Percentiles rank a stretch among this genome's conserved stretches.
Evolutionary conservation across 108 stramenopile species (phyloP).

Genomic region (Cyclotella kingstonii): DNA sequence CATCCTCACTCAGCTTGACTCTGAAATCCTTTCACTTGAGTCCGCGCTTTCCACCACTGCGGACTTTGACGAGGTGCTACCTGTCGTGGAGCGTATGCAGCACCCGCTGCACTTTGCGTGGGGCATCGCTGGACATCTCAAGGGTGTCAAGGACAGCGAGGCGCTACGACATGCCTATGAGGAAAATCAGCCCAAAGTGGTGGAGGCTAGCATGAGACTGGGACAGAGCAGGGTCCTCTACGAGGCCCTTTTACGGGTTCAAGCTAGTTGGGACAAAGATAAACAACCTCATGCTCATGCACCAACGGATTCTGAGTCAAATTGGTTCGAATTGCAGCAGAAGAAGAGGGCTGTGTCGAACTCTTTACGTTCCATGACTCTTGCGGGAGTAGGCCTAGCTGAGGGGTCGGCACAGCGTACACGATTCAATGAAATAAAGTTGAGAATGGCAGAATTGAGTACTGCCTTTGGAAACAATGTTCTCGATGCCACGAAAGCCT

Average conservation of each 20-base stretch:
- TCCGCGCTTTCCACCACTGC: constrained; percentile 22
- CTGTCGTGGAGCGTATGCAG: constrained; percentile 78
- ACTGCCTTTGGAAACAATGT: constrained; percentile 96
- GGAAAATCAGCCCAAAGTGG: constrained; percentile 90
- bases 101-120: constrained; percentile 81
- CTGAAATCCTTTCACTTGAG: constrained; percentile 74
- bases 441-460: constrained; percentile 80
- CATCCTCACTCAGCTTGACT: constrained; percentile 63
- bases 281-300: no score
- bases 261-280: constrained; percentile 42
- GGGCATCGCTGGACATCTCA: constrained; percentile 97
- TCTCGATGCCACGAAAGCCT: constrained; percentile 95
- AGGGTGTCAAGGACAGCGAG: constrained; percentile 95
- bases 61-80: constrained; percentile 68
- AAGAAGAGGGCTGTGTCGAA: constrained; percentile 82
- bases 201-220: constrained; percentile 82
- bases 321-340: constrained; percentile 58
- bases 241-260: constrained; percentile 79
- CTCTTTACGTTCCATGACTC: constrained; percentile 75
- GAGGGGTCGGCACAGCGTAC: constrained; percentile 76
- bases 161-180: constrained; percentile 92
- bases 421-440: constrained; percentile 93
- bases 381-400: constrained; percentile 92
- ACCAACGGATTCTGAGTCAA: constrained; percentile 17
- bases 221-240: constrained; percentile 87